Evolutionary conservation across 108 stramenopile genomes (phyloP), one percentile per base, ranked within the genome.

Genomic region (Cyclotella kingstonii): DNA sequence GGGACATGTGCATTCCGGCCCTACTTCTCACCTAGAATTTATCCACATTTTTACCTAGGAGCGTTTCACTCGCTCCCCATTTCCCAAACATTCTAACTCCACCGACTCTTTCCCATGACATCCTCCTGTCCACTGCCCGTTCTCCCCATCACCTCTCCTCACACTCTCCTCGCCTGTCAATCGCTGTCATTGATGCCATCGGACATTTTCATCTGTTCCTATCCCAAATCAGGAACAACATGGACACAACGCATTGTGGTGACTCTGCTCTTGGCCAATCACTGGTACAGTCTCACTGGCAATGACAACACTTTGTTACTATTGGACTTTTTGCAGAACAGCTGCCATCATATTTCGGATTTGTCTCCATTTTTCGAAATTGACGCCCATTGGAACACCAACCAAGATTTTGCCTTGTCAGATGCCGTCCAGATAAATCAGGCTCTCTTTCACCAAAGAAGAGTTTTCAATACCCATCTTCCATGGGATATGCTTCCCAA

Each of bases 401-500:
- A n/a, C 2, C 2, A 22, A 26, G 31, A 44, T 25, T 38, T 17
- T 25, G 11, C 23, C 10, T 55, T 81, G 19, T 38, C 71, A 2
- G 39, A 45, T 2, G 18, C 14, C 11, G 40, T 80, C 6, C 34
- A 38, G 28, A 31, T 42, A 14, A 72, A 70, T 43, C 79, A 80
- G 28, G 54, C 51, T 15, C 17, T 28, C 12, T 39, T 79, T 55
- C 59, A 69, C 6, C 60, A n/a, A n/a, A n/a, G 58, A 19, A 66
- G 84, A 21, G 69, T 84, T 15, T 90, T 81, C 57, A 90, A 90
- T 54, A 90, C 88, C 7, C 88, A 90, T 68, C 59, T 90, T 18
- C 59, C 53, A 3, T 80, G 79, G 70, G 73, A 74, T 35, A 79
- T 86, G 76, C 47, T 83, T n/a, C 84, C 84, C n/a, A 66, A 75